Base-by-base conservation (phyloP, 78 protist species). In the Speleostelium caveatum region DNA sequence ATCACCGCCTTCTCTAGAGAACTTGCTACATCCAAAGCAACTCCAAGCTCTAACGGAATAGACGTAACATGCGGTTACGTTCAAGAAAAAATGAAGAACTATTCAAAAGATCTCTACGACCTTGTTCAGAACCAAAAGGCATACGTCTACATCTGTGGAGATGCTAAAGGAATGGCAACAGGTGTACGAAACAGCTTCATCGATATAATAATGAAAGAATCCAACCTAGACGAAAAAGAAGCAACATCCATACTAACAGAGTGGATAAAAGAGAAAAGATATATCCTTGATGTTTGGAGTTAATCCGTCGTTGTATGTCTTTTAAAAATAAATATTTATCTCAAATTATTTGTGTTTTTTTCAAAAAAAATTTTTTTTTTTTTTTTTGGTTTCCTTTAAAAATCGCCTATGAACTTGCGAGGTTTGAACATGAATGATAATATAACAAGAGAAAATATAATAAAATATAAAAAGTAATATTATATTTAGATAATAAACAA, bases 1-100 rank as follows among this genome's bases (percentile, higher is more conserved):
- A 42, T 51, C 2, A 65, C 86, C 30, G 94, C 95, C 30, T 95
- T 92, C 51, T 79, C 89, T 14, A 80, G 95, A 56, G 97, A 87
- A 33, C 28, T n/a, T 0, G 59, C 30, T 56, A 1, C 0, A 24
- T 33, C 12, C 5, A 87, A 80, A 53, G 28, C 16, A 7, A 28
- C n/a, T 26, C 8, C 17, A 35, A 17, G 3, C 0, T 24, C 35
- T 58, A 60, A 5, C 30, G n/a, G 32, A 55, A 1, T 61, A 24
- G 76, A 77, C 19, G 51, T 33, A 24, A 51, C 87, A 5, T 59
- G 74, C 21, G 90, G 91, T 35, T 96, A 96, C 56, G 97, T 96
- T 78, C 95, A 94, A 86, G 91, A 93, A 42, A 86, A 76, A 69
- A 28, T 96, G 67, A 38, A 35, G 19, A 55, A 66, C 33, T 58